Evolutionary conservation across 176 grass and related monocot species (phyloP).

Genomic region (Eleusine coracana): DNA sequence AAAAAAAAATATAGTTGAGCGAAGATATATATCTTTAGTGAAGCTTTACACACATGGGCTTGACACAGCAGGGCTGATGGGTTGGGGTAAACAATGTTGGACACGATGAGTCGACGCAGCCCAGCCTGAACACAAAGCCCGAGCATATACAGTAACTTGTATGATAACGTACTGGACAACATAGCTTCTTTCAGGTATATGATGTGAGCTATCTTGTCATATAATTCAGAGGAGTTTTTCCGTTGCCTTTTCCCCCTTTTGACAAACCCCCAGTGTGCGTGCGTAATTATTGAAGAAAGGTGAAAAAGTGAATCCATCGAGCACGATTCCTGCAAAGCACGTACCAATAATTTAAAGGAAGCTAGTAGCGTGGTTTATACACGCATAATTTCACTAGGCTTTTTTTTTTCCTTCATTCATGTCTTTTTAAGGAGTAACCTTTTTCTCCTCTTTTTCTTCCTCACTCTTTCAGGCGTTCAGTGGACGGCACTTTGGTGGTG

Average conservation of each 20-base stretch:
- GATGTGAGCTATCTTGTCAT: conserved; percentile 35
- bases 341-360: conserved; percentile 56
- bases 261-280: conserved; percentile 30
- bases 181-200: conserved; percentile 25
- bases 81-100: background rate
- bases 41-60: too few relatives aligned
- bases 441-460: conserved; percentile 3
- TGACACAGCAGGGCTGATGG: background rate
- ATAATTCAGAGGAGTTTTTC: background rate
- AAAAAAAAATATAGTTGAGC: background rate
- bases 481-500: conserved; percentile 64
- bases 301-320: conserved; percentile 40
- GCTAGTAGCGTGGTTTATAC: conserved; percentile 56
- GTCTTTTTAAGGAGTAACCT: conserved; percentile 42
- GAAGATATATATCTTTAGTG: too few relatives aligned
- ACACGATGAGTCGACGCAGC: background rate
- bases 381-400: conserved; percentile 62
- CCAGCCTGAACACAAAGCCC: background rate
- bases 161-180: background rate
- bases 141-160: background rate
- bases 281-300: conserved; percentile 51
- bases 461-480: conserved; percentile 49
- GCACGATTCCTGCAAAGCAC: conserved; percentile 30
- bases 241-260: background rate
- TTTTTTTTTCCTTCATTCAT: background rate